Conservation (phyloP, 2,329 filamentous ascomycete species). For the Escovopsis weberi region DNA sequence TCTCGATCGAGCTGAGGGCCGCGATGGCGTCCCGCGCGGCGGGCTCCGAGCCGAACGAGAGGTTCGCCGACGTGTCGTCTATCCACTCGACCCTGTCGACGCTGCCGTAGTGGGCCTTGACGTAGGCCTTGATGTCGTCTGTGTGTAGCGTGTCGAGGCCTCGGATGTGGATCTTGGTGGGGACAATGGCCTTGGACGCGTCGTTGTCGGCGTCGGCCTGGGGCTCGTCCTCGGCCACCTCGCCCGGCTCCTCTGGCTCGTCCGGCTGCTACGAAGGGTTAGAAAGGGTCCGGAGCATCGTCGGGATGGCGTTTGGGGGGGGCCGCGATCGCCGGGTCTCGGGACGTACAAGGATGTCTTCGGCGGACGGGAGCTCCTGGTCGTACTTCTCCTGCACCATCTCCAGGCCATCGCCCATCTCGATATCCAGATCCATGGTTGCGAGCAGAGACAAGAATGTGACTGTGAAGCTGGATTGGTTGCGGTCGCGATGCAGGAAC, state of each 20-base stretch:
- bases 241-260: conserved; percentile 23
- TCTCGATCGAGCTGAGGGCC: conserved; percentile 35
- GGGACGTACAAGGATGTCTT: conserved; percentile 22
- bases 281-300: conserved; percentile 7
- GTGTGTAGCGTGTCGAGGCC: conserved; percentile 75
- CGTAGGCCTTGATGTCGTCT: conserved; percentile 62
- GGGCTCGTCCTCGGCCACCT: conserved; percentile 22
- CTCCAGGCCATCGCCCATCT: conserved; percentile 51
- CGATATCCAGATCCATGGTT: conserved; percentile 53
- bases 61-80: conserved; percentile 79
- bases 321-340: not conserved
- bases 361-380: conserved; percentile 14
- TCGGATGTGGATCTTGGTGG: conserved; percentile 62
- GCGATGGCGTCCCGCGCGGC: conserved; percentile 39
- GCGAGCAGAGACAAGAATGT: not conserved
- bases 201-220: conserved; percentile 3
- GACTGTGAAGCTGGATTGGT: not conserved
- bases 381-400: conserved; percentile 14
- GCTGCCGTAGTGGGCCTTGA: conserved; percentile 48
- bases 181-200: conserved; percentile 15
- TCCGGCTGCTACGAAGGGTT: conserved; percentile 16
- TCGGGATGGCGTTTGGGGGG: not conserved
- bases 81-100: conserved; percentile 76
- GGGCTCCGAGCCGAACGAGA: conserved; percentile 52
- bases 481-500: too few species aligned